Evolutionary conservation across 2,329 filamentous ascomycete genomes (phyloP).

Genomic region (Parascedosporium putredinis): DNA sequence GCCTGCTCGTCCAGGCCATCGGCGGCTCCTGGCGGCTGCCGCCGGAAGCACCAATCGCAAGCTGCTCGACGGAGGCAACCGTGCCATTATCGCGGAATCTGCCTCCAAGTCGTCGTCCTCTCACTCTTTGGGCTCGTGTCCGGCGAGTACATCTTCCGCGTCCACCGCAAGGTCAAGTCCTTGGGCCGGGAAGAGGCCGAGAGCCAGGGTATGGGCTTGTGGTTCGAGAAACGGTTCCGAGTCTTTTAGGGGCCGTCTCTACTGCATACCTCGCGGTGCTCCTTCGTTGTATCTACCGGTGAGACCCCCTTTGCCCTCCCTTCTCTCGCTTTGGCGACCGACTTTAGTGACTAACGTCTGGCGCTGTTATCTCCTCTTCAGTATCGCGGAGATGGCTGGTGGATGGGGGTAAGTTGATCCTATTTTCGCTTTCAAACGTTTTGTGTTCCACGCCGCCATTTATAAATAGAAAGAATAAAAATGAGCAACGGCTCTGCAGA

Average conservation of each 20-base stretch:
- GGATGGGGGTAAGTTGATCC: constrained; percentile 38
- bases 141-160: constrained; percentile 34
- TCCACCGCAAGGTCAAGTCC: constrained; percentile 25
- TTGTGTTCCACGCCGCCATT: no score
- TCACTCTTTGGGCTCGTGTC: constrained; percentile 31
- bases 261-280: constrained; percentile 35
- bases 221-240: constrained; percentile 31
- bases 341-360: no score
- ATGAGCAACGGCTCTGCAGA: background rate
- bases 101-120: constrained; percentile 42
- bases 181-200: constrained; percentile 19
- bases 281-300: constrained; percentile 46
- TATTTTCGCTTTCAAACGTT: background rate
- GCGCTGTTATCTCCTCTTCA: constrained; percentile 14
- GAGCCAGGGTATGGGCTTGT: constrained; percentile 24
- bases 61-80: constrained; percentile 36
- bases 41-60: constrained; percentile 27
- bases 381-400: constrained; percentile 52
- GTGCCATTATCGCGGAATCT: constrained; percentile 44
- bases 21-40: constrained; percentile 46
- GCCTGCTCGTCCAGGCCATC: constrained; percentile 47
- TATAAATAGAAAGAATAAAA: no score
- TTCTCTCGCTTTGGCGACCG: no score
- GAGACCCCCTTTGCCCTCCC: no score
- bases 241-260: constrained; percentile 32